Conservation (phyloP, 1,284 basidiomycete species). For the Tetrapyrgos nigripes region DNA sequence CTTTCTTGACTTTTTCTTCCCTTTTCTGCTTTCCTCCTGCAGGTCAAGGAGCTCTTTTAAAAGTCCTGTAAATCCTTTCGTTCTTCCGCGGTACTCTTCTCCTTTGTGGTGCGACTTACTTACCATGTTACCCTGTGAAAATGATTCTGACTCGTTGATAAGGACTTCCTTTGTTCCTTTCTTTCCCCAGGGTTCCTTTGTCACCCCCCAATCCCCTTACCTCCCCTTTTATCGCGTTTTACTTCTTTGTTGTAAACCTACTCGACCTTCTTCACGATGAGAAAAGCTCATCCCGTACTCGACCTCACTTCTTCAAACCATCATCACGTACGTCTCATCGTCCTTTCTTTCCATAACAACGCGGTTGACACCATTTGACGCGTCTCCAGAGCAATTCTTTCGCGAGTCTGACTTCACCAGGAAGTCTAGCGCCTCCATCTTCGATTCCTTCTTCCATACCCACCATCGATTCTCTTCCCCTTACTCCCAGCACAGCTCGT, state of each 20-base stretch:
- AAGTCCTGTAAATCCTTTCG: not conserved
- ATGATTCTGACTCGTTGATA: too few relatives aligned
- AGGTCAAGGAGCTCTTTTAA: conserved; percentile 7
- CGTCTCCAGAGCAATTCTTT: not conserved
- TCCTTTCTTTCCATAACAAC: not conserved
- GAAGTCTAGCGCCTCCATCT: not conserved
- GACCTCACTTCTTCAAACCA: conserved; percentile 1
- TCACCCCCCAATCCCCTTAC: not conserved
- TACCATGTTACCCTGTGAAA: too few relatives aligned
- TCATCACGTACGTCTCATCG: not conserved
- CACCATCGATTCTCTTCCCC: conserved; percentile 10
- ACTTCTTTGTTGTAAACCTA: too few relatives aligned
- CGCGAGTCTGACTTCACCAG: not conserved
- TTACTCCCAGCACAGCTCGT: not conserved
- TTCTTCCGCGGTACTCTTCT: not conserved
- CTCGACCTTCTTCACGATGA: conserved; percentile 1
- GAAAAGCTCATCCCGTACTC: not conserved
- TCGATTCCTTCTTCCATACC: conserved; percentile 11
- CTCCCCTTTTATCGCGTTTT: not conserved
- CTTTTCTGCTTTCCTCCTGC: conserved; percentile 10
- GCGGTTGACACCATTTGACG: not conserved
- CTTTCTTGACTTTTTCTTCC: not conserved
- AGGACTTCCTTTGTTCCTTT: too few relatives aligned
- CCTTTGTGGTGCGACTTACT: too few relatives aligned
- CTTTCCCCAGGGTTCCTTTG: not conserved